Evolutionary conservation across 1,139 yeast genomes (phyloP), one percentile per base, ranked within the genome.

Genomic region (Scheffersomyces lignicola): DNA sequence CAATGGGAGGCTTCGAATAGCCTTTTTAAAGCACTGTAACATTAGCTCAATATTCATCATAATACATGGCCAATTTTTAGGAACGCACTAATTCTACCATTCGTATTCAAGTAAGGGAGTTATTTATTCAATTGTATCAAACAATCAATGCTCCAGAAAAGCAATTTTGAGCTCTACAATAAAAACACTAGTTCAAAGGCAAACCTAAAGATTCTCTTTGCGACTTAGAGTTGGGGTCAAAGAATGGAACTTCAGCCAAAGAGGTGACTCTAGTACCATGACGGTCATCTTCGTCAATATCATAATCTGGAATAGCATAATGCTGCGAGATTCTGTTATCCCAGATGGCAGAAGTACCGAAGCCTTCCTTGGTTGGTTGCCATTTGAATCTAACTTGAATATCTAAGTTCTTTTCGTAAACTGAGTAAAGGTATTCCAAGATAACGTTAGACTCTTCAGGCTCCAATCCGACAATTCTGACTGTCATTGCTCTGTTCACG

Each of bases 261-360:
- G 80, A 62, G 6, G 80, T 76, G 14, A 77, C 82, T 52, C 84
- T 65, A 21, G 78, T 74, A 21, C 82, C 83, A 43, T 75, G 82
- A 52, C 83, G 65, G 46, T 72, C 77, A 47, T 76, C 73, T 51
- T 77, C 81, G 69, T 52, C 65, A 24, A 72, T 72, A 26, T 26
- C 29, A 26, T 26, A 26, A 26, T 26, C 29, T 26, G 29, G 29
- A 26, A 26, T 26, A 20, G 76, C 73, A 44, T 54, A 56, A 52
- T 77, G 82, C 39, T 73, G 74, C 29, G 75, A 60, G 37, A 72
- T 49, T 54, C 81, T 58, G 61, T 77, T 76, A 46, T 76, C 81
- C 82, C 83, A 77, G 32, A 76, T 51, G 29, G 80, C 81, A 40
- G 78, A 69, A 23, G 78, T 69, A 17, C 80, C 80, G 28, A 60